Conservation (phyloP, 345 rosid genomes). For the Syzygium grande region DNA sequence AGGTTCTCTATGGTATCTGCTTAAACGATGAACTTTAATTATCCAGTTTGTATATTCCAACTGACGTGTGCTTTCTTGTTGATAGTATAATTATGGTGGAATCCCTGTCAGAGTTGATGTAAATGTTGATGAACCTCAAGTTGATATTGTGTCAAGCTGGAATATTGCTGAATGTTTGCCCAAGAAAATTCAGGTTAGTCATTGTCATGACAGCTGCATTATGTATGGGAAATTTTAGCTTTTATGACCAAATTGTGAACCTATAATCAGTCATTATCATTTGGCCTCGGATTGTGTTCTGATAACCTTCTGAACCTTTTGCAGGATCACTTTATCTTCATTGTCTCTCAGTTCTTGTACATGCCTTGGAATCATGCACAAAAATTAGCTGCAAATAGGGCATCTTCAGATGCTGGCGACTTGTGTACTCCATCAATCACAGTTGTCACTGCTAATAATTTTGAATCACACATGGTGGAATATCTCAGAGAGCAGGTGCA, state of each 20-base stretch:
- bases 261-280: neutral
- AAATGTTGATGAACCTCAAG: slow-evolving; percentile 40
- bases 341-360: slow-evolving; percentile 78
- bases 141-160: slow-evolving; percentile 87
- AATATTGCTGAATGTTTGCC: slow-evolving; percentile 70
- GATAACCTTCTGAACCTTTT: slow-evolving; percentile 6
- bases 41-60: neutral
- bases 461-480: slow-evolving; percentile 55
- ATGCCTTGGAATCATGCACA: slow-evolving; percentile 80
- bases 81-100: slow-evolving; percentile 81
- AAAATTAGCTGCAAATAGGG: slow-evolving; percentile 35
- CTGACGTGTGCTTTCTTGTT: neutral
- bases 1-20: neutral
- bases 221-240: neutral
- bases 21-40: neutral
- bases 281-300: neutral
- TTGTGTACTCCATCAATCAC: slow-evolving; percentile 65
- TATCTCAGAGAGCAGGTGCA: slow-evolving; percentile 69
- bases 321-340: slow-evolving; percentile 76
- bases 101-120: slow-evolving; percentile 60
- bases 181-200: slow-evolving; percentile 64
- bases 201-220: neutral
- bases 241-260: neutral
- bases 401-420: slow-evolving; percentile 31
- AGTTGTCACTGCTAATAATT: slow-evolving; percentile 48